These are phyloP conservation scores for Alternaria gaisen DNA, from an alignment of 2,329 filamentous ascomycete species.

Conservation along the genomic window DNA sequence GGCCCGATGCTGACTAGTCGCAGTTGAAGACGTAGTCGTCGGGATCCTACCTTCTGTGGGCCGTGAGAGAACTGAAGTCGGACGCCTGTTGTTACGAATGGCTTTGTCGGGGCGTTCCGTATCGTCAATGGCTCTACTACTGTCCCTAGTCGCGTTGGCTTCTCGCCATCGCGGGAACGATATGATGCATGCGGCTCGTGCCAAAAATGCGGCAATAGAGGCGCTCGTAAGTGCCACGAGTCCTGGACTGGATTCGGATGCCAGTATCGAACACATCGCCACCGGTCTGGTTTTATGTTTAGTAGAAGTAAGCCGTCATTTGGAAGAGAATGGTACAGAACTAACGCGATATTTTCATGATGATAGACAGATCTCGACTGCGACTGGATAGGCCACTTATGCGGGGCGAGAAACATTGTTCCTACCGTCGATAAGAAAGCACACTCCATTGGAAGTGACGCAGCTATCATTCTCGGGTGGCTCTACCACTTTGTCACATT, in stretches of 20 bases:
- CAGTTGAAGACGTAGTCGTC: not conserved
- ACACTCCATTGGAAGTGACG: not conserved
- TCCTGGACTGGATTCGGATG: not conserved
- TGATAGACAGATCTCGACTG: not conserved
- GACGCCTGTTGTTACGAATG: not conserved
- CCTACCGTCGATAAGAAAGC: not conserved
- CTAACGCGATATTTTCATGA: not conserved
- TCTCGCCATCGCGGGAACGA: not conserved
- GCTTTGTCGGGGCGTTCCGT: not conserved
- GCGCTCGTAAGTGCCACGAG: not conserved
- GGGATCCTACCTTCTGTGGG: not conserved
- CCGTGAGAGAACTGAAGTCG: not conserved
- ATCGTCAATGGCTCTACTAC: not conserved
- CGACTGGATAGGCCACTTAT: not conserved
- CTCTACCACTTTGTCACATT: constrained; percentile 19
- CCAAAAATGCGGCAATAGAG: not conserved
- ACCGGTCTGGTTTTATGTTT: not conserved
- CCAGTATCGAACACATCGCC: not conserved
- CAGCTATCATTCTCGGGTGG: constrained; percentile 8
- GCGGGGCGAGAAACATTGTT: not conserved
- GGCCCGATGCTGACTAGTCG: not conserved
- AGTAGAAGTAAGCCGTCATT: not conserved
- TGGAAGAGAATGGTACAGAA: not conserved
- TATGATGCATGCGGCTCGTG: not conserved
- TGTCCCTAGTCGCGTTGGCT: not conserved